A percentile compares a stretch with the other conserved stretches of the same genome.
These are phyloP conservation scores for Peronospora belbahrii DNA, from an alignment of 352 stramenopile species.

Conservation along the genomic window DNA sequence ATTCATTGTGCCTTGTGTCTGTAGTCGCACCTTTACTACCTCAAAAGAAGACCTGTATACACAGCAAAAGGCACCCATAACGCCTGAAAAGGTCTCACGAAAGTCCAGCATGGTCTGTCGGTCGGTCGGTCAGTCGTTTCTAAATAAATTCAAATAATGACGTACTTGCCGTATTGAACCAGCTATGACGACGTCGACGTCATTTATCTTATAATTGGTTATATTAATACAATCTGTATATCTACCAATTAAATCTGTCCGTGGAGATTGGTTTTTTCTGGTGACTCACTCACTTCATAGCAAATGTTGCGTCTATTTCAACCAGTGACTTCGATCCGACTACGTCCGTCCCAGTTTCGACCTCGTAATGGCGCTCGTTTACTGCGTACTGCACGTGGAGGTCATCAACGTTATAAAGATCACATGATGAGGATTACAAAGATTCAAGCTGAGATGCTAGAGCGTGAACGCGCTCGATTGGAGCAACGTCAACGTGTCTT, in stretches of 20 bases:
- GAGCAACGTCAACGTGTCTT: slow-evolving; percentile 19
- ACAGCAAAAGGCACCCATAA: slow-evolving; percentile 72
- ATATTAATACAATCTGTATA: not conserved
- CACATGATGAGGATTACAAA: slow-evolving; percentile 14
- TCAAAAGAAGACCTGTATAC: slow-evolving; percentile 85
- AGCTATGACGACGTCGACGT: slow-evolving; percentile 2
- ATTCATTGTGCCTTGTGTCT: slow-evolving; percentile 60
- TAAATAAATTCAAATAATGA: too few species aligned
- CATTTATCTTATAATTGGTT: too few species aligned
- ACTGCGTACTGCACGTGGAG: slow-evolving; percentile 26
- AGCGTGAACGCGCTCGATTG: slow-evolving; percentile 5
- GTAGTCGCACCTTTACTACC: slow-evolving; percentile 79
- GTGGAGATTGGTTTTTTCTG: too few species aligned
- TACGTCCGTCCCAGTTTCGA: slow-evolving; percentile 1
- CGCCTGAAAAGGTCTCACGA: slow-evolving; percentile 66
- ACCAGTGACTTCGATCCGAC: not conserved
- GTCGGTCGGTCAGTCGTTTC: too few species aligned
- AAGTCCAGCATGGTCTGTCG: slow-evolving; percentile 59
- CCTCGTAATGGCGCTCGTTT: slow-evolving; percentile 4
- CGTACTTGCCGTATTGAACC: too few species aligned
- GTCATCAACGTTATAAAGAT: slow-evolving; percentile 18
- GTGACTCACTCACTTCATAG: too few species aligned
- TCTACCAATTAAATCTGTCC: not conserved
- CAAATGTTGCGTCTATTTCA: too few species aligned
- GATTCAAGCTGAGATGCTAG: slow-evolving; percentile 6